A percentile compares a stretch with the other conserved stretches of the same genome.
Evolutionary conservation across 176 grass and related monocot genomes (phyloP).

Genomic region (Lolium rigidum): DNA sequence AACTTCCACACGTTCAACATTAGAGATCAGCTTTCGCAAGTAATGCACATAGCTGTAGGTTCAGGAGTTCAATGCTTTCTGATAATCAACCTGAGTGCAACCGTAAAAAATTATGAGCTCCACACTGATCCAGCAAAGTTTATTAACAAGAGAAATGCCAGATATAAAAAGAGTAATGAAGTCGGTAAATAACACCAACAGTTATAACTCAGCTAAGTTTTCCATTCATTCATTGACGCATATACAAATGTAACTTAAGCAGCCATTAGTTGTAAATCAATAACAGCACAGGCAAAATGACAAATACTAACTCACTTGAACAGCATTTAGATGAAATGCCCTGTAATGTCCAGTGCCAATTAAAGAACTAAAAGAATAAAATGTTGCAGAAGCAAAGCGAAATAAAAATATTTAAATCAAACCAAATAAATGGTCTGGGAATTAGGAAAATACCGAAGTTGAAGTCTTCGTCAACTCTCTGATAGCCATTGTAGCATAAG

Average conservation of each 20-base stretch:
- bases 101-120: constrained; percentile 28
- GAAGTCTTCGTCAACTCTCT: constrained; percentile 92
- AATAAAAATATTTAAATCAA: background rate
- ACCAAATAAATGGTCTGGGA: constrained; percentile 21
- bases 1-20: constrained; percentile 21
- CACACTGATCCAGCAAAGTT: constrained; percentile 19
- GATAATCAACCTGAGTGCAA: constrained; percentile 70
- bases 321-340: background rate
- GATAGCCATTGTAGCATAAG: constrained; percentile 97
- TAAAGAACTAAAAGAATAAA: constrained; percentile 26
- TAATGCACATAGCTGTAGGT: constrained; percentile 7
- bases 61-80: constrained; percentile 71
- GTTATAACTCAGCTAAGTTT: background rate
- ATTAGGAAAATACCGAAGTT: constrained; percentile 65
- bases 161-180: background rate
- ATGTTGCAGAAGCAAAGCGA: background rate
- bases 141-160: constrained; percentile 5
- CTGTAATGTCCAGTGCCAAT: background rate
- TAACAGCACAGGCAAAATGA: background rate
- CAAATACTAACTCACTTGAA: background rate
- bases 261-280: constrained; percentile 3
- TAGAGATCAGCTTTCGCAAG: constrained; percentile 21
- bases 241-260: background rate
- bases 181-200: background rate
- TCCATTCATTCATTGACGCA: background rate